Conservation (phyloP, 1,284 basidiomycete species). For the Puccinia sorghi region DNA sequence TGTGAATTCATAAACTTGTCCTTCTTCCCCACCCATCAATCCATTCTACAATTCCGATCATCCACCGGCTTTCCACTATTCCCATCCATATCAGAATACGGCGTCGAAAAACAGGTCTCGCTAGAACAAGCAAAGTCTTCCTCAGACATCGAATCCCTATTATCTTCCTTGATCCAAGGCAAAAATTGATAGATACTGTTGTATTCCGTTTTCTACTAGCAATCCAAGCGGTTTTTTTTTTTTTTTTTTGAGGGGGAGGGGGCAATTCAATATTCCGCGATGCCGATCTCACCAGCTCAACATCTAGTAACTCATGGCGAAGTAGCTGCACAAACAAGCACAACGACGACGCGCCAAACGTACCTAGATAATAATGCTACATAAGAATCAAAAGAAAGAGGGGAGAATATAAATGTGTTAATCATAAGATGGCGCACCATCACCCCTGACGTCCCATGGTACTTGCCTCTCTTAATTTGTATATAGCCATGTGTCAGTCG, state of each 20-base stretch:
- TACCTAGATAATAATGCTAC: too few species aligned
- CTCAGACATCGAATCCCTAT: slow-evolving; percentile 24
- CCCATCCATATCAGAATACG: slow-evolving; percentile 15
- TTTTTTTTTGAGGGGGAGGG: too few species aligned
- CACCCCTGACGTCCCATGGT: neutral
- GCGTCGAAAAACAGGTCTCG: slow-evolving; percentile 35
- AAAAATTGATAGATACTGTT: slow-evolving; percentile 25
- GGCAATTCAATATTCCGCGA: neutral
- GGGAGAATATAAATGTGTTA: neutral
- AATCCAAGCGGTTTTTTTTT: too few species aligned
- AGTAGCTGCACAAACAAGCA: too few species aligned
- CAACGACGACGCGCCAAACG: too few species aligned
- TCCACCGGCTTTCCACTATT: neutral
- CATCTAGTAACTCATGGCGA: too few species aligned
- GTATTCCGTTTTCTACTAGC: neutral
- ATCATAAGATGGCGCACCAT: neutral
- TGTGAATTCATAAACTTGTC: neutral
- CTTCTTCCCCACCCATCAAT: neutral
- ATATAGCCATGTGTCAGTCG: neutral
- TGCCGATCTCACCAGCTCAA: neutral
- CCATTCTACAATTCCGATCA: neutral
- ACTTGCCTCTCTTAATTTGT: neutral
- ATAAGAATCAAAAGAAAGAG: neutral
- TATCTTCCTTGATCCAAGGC: slow-evolving; percentile 23
- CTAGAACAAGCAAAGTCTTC: slow-evolving; percentile 27